Conservation (phyloP, 495 filamentous ascomycete species). For the Xylaria bambusicola region DNA sequence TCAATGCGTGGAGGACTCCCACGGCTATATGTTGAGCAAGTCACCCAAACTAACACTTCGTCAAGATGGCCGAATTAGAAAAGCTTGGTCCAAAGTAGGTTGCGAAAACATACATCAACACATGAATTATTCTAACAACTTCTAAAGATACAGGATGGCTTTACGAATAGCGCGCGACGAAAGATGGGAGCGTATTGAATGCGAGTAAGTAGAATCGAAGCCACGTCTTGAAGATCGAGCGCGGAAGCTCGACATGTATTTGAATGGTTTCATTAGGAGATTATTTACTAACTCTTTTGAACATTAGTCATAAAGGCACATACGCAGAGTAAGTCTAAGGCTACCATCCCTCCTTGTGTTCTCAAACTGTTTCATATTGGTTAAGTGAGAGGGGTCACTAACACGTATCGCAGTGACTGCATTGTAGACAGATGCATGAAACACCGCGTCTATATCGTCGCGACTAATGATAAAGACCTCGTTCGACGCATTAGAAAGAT, state of each 20-base stretch:
- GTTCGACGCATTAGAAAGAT: constrained; percentile 83
- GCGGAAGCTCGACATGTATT: not conserved
- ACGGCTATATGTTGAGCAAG: not conserved
- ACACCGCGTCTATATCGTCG: constrained; percentile 44
- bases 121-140: not conserved
- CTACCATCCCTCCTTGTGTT: not conserved
- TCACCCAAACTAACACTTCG: not conserved
- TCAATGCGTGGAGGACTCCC: constrained; percentile 16
- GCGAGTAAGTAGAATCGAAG: constrained; percentile 13
- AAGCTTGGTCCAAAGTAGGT: constrained; percentile 79
- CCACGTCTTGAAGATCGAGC: not conserved
- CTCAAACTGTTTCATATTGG: not conserved
- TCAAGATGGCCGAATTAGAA: constrained; percentile 73
- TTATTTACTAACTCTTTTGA: not conserved
- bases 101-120: not conserved
- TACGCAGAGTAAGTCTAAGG: constrained; percentile 18
- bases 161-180: constrained; percentile 91
- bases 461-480: constrained; percentile 81
- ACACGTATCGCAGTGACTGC: constrained; percentile 58
- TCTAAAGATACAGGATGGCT: constrained; percentile 67
- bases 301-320: constrained; percentile 21
- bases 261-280: not conserved
- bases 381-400: not conserved
- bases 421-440: constrained; percentile 82
- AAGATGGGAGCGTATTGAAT: constrained; percentile 65